Percentiles rank a stretch among this genome's conserved stretches.
Evolutionary conservation across 2,329 filamentous ascomycete species (phyloP).

Genomic region (Colletotrichum sp.): DNA sequence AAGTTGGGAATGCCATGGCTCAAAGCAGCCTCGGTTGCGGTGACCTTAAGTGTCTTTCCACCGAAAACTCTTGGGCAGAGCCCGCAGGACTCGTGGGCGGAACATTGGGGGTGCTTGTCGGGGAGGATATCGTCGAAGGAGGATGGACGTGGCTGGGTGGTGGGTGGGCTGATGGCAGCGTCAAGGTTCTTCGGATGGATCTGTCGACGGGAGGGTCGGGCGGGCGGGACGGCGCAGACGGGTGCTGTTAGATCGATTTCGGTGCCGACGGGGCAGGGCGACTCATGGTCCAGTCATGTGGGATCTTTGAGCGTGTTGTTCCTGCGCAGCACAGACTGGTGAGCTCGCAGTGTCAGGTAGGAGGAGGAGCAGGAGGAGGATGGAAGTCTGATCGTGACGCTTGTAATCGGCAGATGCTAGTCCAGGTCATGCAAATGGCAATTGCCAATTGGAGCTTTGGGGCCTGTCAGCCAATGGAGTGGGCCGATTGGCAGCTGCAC

Average conservation of each 20-base stretch:
- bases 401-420: background rate
- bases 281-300: conserved; percentile 13
- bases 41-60: conserved; percentile 16
- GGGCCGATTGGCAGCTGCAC: background rate
- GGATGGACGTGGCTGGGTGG: background rate
- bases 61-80: no score
- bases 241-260: conserved; percentile 1
- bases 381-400: conserved; percentile 11
- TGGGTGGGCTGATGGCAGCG: background rate
- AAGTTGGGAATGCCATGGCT: conserved; percentile 60
- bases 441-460: conserved; percentile 1
- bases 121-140: background rate
- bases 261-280: conserved; percentile 9
- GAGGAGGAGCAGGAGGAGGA: background rate
- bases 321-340: conserved; percentile 14
- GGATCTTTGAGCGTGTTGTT: background rate
- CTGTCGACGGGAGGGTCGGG: conserved; percentile 8
- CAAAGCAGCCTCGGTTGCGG: conserved; percentile 43
- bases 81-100: conserved; percentile 28
- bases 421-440: background rate
- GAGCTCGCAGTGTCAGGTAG: background rate
- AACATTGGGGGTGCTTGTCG: conserved; percentile 28
- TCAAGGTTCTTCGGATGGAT: conserved; percentile 10
- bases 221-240: conserved; percentile 1
- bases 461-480: background rate